phyloP scores from a whole-genome alignment of 2,329 filamentous ascomycete genomes.

The Periconia macrospinosa region DNA sequence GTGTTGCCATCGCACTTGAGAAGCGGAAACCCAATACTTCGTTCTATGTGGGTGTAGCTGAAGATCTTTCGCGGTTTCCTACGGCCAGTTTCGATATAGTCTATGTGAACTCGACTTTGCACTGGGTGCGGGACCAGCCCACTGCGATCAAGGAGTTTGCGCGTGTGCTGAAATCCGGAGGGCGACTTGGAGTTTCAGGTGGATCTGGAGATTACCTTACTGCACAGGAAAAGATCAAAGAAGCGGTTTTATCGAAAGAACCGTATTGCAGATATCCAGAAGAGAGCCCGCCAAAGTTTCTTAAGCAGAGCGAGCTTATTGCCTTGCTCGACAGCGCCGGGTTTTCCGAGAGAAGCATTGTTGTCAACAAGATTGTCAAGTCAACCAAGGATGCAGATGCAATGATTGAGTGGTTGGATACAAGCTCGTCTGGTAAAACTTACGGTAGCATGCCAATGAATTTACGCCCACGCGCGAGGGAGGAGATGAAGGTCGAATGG shows the following conservation, averaged over 20 bases:
- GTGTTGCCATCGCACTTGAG: conserved; percentile 12
- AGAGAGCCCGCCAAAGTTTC: conserved; percentile 22
- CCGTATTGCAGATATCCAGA: conserved; percentile 24
- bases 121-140: conserved; percentile 1
- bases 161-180: conserved; percentile 23
- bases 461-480: conserved; percentile 24
- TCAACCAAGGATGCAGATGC: conserved; percentile 13
- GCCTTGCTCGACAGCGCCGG: conserved; percentile 20
- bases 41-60: conserved; percentile 23
- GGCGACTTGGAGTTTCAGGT: conserved; percentile 9
- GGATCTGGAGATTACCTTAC: conserved; percentile 8
- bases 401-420: conserved; percentile 38
- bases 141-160: neutral
- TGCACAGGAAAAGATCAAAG: conserved; percentile 8
- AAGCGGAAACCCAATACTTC: conserved; percentile 10
- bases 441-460: conserved; percentile 34
- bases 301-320: conserved; percentile 22
- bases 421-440: conserved; percentile 37
- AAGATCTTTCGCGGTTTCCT: conserved; percentile 27
- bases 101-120: conserved; percentile 1
- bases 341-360: conserved; percentile 12
- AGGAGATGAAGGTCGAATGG: conserved; percentile 36
- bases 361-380: conserved; percentile 28
- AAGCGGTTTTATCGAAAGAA: conserved; percentile 24
- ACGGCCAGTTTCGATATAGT: conserved; percentile 23